phyloP scores from a whole-genome alignment of 345 rosid species.

The Populus euphratica region DNA sequence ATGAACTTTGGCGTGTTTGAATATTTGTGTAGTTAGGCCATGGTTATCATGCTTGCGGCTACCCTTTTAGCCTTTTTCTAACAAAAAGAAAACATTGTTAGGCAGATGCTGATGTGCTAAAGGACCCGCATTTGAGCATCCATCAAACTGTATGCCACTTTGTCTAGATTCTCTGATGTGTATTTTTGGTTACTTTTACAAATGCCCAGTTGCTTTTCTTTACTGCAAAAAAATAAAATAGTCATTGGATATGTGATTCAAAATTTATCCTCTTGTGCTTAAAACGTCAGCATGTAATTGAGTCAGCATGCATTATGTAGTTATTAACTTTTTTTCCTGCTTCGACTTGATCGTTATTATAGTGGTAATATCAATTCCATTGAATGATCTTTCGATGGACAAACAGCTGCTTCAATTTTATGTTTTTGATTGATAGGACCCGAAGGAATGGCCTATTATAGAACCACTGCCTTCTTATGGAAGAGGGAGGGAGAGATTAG shows the following conservation, averaged over 20 bases:
- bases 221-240: not conserved
- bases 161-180: not conserved
- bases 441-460: slow-evolving; percentile 82
- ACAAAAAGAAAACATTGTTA: slow-evolving; percentile 1
- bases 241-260: not conserved
- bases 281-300: not conserved
- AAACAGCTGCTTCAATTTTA: not conserved
- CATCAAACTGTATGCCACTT: not conserved
- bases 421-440: slow-evolving; percentile 45
- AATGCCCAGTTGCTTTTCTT: not conserved
- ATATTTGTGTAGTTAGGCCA: slow-evolving; percentile 6
- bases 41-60: slow-evolving; percentile 8
- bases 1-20: not conserved
- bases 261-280: not conserved
- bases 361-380: not conserved
- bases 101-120: slow-evolving; percentile 12
- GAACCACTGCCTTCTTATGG: slow-evolving; percentile 97
- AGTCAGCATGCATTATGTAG: not conserved
- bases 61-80: slow-evolving; percentile 3
- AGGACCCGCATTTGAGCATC: slow-evolving; percentile 16
- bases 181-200: not conserved
- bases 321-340: not conserved
- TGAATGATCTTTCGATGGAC: not conserved
- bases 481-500: slow-evolving; percentile 97
- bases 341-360: not conserved